Base-by-base conservation (phyloP, 163 green algal species). In the Volvox carteri region DNA sequence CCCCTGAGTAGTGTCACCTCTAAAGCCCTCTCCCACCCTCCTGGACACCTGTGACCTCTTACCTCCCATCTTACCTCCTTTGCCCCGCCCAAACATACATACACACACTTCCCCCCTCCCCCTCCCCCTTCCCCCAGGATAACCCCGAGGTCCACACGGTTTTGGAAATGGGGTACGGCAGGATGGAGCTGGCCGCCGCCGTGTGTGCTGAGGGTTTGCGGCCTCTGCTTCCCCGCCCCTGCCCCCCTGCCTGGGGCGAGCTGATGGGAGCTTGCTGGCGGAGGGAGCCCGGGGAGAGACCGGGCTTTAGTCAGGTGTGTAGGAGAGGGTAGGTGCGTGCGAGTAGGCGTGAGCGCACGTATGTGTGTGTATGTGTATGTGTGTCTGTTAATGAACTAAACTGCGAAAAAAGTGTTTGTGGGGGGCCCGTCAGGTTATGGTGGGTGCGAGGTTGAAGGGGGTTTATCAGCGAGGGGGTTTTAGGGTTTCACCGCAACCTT, bases 91-190 rank as follows among this genome's bases (percentile, higher is more conserved):
- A n/a, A n/a, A n/a, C n/a, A n/a, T n/a, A n/a, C n/a, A n/a, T n/a
- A n/a, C n/a, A n/a, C n/a, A n/a, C n/a, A n/a, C n/a, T n/a, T 65
- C 95, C 95, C 12, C 98, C 96, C 81, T 95, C 93, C 11, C 96
- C 98, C 87, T 97, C n/a, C 14, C 4, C n/a, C 14, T 33, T 93
- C 95, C 97, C 91, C 1, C 95, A 97, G 84, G 96, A 98, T 91
- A 97, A 98, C 90, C 97, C 97, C 19, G 95, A 97, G 54, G 92
- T 93, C 0, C 98, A 99, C 93, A 99, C 98, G 0, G 93, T 99
- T 25, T 92, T 99, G 56, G 97, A 99, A 87, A 96, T 98, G 92
- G 94, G 96, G 23, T 99, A 99, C 88, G 93, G 94, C 41, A 76
- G 92, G 62, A 93, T 97, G 92, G 95, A 98, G 90, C 93, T 99